phyloP scores from a whole-genome alignment of 352 stramenopile genomes.

The Globisporangium barbulae region DNA sequence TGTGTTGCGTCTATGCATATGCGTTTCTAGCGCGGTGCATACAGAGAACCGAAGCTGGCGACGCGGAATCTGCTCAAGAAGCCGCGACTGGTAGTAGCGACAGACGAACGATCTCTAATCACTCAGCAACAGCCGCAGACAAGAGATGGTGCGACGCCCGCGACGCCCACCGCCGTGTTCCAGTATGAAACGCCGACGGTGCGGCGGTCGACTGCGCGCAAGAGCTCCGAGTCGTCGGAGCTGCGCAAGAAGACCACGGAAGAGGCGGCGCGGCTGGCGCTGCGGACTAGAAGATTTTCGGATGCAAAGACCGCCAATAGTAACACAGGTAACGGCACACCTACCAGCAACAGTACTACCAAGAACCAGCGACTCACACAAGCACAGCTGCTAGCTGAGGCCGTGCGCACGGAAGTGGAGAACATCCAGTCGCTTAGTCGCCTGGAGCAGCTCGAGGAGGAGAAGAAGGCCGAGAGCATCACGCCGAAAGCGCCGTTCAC shows the following conservation, averaged over 20 bases:
- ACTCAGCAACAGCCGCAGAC: neutral
- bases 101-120: neutral
- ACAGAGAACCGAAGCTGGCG: constrained; percentile 28
- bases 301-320: neutral
- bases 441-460: constrained; percentile 77
- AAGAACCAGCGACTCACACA: constrained; percentile 48
- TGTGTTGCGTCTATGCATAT: neutral
- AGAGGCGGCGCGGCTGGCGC: constrained; percentile 44
- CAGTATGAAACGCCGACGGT: constrained; percentile 42
- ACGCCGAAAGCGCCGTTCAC: constrained; percentile 70
- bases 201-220: constrained; percentile 54
- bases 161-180: constrained; percentile 8
- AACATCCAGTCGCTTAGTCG: constrained; percentile 78
- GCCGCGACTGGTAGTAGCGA: constrained; percentile 9
- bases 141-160: neutral
- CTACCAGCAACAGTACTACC: constrained; percentile 22
- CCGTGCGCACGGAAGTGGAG: constrained; percentile 74
- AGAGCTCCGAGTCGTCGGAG: constrained; percentile 59
- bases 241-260: constrained; percentile 49
- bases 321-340: neutral
- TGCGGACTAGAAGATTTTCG: constrained; percentile 21
- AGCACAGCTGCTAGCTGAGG: constrained; percentile 62
- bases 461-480: constrained; percentile 69
- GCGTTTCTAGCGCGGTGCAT: constrained; percentile 13
- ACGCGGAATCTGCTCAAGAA: constrained; percentile 16